Evolutionary conservation across 2,329 filamentous ascomycete genomes (phyloP).

Genomic region (Amauroascus verrucosus): DNA sequence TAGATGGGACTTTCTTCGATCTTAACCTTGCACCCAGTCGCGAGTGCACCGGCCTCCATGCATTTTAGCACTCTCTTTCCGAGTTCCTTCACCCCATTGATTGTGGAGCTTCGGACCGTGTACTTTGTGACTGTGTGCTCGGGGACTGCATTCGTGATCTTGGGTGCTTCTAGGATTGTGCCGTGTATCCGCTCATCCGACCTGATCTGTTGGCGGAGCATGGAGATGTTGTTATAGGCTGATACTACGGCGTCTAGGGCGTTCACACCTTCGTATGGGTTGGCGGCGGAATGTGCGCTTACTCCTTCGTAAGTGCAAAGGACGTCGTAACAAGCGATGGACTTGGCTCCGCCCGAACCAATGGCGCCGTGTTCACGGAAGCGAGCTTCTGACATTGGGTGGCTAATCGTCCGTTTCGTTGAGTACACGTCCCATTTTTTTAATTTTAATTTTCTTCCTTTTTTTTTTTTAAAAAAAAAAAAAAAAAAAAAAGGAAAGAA

Average conservation of each 20-base stretch:
- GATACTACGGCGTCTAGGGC: constrained; percentile 46
- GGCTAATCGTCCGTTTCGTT: neutral
- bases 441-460: no score
- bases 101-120: constrained; percentile 30
- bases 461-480: no score
- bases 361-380: constrained; percentile 13
- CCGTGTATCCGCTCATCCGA: constrained; percentile 43
- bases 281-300: constrained; percentile 44
- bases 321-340: constrained; percentile 19
- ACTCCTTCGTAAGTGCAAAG: constrained; percentile 36
- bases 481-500: no score
- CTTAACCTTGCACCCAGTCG: constrained; percentile 9
- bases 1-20: constrained; percentile 8
- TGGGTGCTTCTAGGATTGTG: constrained; percentile 42
- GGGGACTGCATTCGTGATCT: constrained; percentile 46
- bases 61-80: constrained; percentile 13
- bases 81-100: constrained; percentile 25
- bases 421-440: neutral
- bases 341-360: constrained; percentile 13
- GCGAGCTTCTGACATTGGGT: constrained; percentile 8
- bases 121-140: constrained; percentile 36
- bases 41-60: constrained; percentile 11
- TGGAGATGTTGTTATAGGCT: constrained; percentile 34
- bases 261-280: constrained; percentile 48
- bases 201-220: constrained; percentile 45